Conservation (phyloP, 352 stramenopile species). For the Globisporangium viniferum region DNA sequence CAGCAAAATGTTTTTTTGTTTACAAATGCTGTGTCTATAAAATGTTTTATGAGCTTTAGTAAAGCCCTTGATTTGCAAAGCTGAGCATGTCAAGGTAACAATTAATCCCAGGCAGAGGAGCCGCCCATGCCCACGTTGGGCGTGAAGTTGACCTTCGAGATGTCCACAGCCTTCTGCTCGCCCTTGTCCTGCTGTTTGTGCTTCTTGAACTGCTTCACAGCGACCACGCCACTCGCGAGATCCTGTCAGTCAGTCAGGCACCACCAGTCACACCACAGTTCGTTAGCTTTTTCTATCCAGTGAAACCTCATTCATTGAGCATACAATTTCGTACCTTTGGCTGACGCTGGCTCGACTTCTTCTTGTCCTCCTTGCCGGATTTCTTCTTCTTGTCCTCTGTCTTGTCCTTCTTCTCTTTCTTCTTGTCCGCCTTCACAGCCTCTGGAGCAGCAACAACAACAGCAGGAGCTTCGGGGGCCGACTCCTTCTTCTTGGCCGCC, state of each 20-base stretch:
- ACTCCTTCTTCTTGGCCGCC: slow-evolving; percentile 14
- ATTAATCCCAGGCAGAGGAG: slow-evolving; percentile 62
- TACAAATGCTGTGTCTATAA: not conserved
- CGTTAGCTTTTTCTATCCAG: not conserved
- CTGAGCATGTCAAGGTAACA: not conserved
- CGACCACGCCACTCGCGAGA: slow-evolving; percentile 67
- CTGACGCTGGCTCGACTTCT: slow-evolving; percentile 29
- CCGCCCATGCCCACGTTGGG: slow-evolving; percentile 66
- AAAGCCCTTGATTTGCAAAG: not conserved
- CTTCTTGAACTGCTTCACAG: slow-evolving; percentile 81
- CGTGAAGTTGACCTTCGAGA: slow-evolving; percentile 61
- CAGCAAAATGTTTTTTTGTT: not conserved
- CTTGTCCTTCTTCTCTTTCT: slow-evolving; percentile 19
- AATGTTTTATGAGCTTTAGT: not conserved
- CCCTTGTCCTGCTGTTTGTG: slow-evolving; percentile 35
- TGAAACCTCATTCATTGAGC: not conserved
- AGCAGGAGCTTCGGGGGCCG: not conserved
- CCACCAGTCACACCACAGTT: not conserved
- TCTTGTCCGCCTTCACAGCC: slow-evolving; percentile 14
- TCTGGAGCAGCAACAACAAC: slow-evolving; percentile 15
- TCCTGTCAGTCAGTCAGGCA: slow-evolving; percentile 24
- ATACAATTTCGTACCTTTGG: slow-evolving; percentile 28
- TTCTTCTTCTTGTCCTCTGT: slow-evolving; percentile 30
- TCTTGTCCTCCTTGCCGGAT: slow-evolving; percentile 18
- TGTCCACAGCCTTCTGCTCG: slow-evolving; percentile 35